These are phyloP conservation scores for Populus hybrid DNA, from an alignment of 441 rosid species.

Conservation along the genomic window DNA sequence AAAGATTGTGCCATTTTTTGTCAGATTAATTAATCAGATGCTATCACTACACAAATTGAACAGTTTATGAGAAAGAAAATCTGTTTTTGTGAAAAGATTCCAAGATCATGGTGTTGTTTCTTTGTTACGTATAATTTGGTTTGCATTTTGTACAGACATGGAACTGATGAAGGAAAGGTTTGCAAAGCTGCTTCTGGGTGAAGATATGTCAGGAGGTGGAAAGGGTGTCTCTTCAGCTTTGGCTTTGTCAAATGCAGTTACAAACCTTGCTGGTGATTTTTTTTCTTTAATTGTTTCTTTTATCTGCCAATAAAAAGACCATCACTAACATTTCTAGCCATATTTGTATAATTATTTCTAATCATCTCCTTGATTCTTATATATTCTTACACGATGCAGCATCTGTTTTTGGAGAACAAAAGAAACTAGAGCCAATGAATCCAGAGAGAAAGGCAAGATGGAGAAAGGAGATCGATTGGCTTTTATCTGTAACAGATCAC, in stretches of 20 bases:
- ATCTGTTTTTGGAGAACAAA: conserved; percentile 85
- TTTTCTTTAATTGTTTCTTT: neutral
- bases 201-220: conserved; percentile 98
- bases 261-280: conserved; percentile 70
- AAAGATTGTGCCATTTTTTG: neutral
- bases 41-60: too few relatives aligned
- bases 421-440: conserved; percentile 73
- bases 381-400: conserved; percentile 33
- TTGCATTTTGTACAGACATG: conserved; percentile 36
- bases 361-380: neutral
- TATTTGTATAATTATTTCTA: neutral
- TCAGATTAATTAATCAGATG: neutral
- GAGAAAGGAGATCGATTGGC: conserved; percentile 88
- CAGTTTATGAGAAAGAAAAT: too few relatives aligned
- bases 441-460: conserved; percentile 63
- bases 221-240: conserved; percentile 95
- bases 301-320: neutral
- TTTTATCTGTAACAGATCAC: conserved; percentile 78
- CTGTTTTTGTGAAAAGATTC: neutral
- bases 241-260: conserved; percentile 28
- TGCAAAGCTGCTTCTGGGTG: conserved; percentile 83
- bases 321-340: neutral
- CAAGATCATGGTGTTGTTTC: neutral
- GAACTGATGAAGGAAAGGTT: conserved; percentile 85
- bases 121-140: too few relatives aligned